Evolutionary conservation across 2,329 filamentous ascomycete species (phyloP).

Genomic region (Colletotrichum sublineola): DNA sequence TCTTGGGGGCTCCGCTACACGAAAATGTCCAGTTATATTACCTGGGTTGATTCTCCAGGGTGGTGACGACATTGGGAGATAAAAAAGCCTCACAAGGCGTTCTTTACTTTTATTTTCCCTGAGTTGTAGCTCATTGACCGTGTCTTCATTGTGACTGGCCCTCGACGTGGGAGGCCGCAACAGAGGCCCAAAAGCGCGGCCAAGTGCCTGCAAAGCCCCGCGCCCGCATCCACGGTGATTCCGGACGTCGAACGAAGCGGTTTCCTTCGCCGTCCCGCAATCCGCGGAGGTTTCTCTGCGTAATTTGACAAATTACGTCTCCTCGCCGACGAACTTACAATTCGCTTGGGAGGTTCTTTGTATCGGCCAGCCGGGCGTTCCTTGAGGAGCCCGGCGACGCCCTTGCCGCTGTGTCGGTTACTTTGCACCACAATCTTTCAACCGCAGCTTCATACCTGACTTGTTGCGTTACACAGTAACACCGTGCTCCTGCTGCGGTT

Average conservation of each 20-base stretch:
- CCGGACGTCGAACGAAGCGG: slow-evolving; percentile 9
- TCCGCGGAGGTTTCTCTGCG: background rate
- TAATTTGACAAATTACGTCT: background rate
- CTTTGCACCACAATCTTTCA: slow-evolving; percentile 19
- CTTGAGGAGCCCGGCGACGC: background rate
- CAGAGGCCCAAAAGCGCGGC: slow-evolving; percentile 39
- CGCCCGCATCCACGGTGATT: slow-evolving; percentile 19
- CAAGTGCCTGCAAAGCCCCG: slow-evolving; percentile 41
- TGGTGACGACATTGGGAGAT: slow-evolving; percentile 13
- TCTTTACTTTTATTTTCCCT: slow-evolving; percentile 7
- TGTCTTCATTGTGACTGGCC: slow-evolving; percentile 28
- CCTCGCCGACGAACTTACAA: background rate
- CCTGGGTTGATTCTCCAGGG: background rate
- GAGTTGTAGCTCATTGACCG: slow-evolving; percentile 15
- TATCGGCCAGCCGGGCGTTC: background rate
- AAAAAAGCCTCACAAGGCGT: slow-evolving; percentile 35
- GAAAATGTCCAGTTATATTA: slow-evolving; percentile 7
- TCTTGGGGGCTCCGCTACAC: background rate
- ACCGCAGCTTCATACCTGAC: slow-evolving; percentile 10
- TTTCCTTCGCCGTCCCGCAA: background rate
- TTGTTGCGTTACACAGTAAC: background rate
- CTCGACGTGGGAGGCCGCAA: slow-evolving; percentile 25
- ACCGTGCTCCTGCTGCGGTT: background rate
- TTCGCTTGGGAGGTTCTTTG: background rate
- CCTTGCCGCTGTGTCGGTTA: slow-evolving; percentile 1